Evolutionary conservation across 2,329 filamentous ascomycete genomes (phyloP).

Genomic region (Neonectria hederae): DNA sequence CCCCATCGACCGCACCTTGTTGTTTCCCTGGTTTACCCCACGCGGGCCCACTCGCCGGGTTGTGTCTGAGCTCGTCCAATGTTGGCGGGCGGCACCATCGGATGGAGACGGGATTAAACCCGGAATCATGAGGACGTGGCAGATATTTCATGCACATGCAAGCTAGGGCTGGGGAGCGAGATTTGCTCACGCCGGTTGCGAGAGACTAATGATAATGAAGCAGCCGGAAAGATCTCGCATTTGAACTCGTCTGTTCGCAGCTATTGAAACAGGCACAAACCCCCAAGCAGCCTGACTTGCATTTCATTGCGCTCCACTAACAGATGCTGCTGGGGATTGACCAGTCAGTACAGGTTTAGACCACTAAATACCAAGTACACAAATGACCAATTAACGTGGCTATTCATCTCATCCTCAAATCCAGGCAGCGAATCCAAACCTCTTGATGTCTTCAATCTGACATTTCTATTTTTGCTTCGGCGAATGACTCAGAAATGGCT

Average conservation of each 20-base stretch:
- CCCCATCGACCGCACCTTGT: conserved; percentile 11
- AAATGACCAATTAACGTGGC: too few relatives aligned
- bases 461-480: neutral
- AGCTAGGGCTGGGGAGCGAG: neutral
- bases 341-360: too few relatives aligned
- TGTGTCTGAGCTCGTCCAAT: conserved; percentile 7
- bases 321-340: too few relatives aligned
- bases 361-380: too few relatives aligned
- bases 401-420: neutral
- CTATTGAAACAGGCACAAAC: neutral
- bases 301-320: too few relatives aligned
- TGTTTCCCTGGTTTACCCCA: conserved; percentile 13
- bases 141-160: conserved; percentile 14
- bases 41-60: conserved; percentile 8
- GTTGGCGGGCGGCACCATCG: conserved; percentile 19
- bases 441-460: neutral
- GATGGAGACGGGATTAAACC: conserved; percentile 12
- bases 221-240: conserved; percentile 12
- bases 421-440: neutral
- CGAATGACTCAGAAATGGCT: conserved; percentile 28
- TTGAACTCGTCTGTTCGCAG: neutral
- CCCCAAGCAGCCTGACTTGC: too few relatives aligned
- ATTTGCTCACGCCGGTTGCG: conserved; percentile 11
- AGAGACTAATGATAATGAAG: neutral
- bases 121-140: neutral